Conservation (phyloP, 1,284 basidiomycete species). For the Thelephora terrestris region DNA sequence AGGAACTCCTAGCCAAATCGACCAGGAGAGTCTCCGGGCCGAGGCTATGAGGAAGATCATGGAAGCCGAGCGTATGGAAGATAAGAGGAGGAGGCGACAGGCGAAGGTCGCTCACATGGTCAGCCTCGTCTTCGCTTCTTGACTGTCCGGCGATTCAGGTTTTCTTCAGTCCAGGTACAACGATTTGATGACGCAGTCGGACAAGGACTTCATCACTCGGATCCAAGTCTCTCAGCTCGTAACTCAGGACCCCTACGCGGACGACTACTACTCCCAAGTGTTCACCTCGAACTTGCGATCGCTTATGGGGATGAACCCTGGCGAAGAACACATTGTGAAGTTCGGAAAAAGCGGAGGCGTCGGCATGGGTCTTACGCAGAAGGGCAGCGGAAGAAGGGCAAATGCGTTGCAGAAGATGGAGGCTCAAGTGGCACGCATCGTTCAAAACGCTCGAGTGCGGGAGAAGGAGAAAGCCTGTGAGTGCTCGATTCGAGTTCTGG, state of each 20-base stretch:
- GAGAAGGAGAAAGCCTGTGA: constrained; percentile 76
- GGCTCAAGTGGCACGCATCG: constrained; percentile 93
- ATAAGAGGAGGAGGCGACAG: constrained; percentile 68
- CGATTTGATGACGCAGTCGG: constrained; percentile 96
- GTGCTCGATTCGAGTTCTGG: constrained; percentile 15
- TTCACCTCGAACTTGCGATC: constrained; percentile 78
- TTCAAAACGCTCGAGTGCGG: constrained; percentile 82
- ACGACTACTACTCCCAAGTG: constrained; percentile 98
- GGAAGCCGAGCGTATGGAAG: constrained; percentile 81
- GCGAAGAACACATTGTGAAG: constrained; percentile 72
- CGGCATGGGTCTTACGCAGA: constrained; percentile 65
- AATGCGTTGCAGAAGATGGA: constrained; percentile 98
- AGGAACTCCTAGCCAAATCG: constrained; percentile 30
- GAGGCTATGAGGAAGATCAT: constrained; percentile 82
- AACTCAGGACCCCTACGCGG: constrained; percentile 91
- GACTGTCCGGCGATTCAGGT: constrained; percentile 7
- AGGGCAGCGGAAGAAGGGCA: constrained; percentile 61
- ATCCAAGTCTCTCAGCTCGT: constrained; percentile 98
- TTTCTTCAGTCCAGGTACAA: constrained; percentile 84
- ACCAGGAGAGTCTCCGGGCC: constrained; percentile 54
- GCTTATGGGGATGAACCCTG: constrained; percentile 58
- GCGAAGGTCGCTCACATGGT: constrained; percentile 85
- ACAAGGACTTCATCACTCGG: constrained; percentile 99
- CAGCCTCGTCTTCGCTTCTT: constrained; percentile 11
- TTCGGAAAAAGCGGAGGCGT: constrained; percentile 75